Evolutionary conservation across 352 stramenopile species (phyloP).

Genomic region (Globisporangium abappressorium): DNA sequence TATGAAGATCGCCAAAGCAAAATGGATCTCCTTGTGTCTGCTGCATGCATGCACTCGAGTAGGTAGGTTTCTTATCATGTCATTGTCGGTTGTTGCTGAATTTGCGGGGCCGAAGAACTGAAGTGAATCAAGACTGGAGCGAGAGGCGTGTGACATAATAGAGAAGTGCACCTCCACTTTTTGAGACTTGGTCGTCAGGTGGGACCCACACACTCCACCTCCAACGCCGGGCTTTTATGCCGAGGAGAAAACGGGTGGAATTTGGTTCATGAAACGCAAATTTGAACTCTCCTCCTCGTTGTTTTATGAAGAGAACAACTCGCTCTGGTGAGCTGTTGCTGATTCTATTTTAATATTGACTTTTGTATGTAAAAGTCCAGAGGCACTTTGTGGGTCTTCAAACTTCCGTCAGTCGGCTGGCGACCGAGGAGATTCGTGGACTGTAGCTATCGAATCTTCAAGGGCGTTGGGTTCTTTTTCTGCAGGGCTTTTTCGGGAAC

Average conservation of each 20-base stretch:
- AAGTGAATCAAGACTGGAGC: neutral
- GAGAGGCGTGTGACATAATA: neutral
- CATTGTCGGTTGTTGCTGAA: neutral
- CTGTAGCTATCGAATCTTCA: neutral
- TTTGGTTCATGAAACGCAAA: neutral
- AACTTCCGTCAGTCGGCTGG: neutral
- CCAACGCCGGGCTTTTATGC: neutral
- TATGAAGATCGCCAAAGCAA: neutral
- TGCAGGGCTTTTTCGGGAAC: neutral
- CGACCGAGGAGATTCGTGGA: neutral
- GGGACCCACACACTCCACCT: neutral
- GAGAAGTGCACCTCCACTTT: neutral
- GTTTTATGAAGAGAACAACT: slow-evolving; percentile 2
- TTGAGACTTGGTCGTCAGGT: neutral
- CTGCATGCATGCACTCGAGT: neutral
- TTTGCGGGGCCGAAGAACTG: neutral
- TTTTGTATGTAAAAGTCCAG: neutral
- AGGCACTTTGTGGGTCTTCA: neutral
- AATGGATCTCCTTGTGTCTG: neutral
- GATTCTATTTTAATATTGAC: neutral
- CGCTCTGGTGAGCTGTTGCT: neutral
- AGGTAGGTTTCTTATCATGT: neutral
- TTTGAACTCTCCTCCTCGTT: neutral
- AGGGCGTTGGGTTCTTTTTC: neutral
- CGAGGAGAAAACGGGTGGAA: too few relatives aligned